Percentiles rank a stretch among this genome's conserved stretches.
Evolutionary conservation across 2,329 filamentous ascomycete genomes (phyloP).

Genomic region (Neonectria ditissima): DNA sequence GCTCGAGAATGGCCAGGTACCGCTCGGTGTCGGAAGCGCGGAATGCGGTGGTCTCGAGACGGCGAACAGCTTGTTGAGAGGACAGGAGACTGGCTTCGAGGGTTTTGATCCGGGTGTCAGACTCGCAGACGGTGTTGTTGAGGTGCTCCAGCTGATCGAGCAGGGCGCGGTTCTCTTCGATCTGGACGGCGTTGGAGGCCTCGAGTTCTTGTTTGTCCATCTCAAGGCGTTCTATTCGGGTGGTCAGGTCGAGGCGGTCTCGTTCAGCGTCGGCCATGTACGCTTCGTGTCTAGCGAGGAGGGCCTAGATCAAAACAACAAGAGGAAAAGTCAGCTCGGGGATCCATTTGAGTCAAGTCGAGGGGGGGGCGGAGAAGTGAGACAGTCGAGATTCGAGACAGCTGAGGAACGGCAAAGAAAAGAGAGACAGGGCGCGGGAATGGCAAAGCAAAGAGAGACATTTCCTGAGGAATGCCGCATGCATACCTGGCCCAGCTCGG

Average conservation of each 20-base stretch:
- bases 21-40: constrained; percentile 83
- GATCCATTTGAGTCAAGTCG: constrained; percentile 28
- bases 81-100: constrained; percentile 82
- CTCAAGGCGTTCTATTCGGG: constrained; percentile 82
- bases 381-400: constrained; percentile 19
- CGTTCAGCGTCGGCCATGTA: constrained; percentile 94
- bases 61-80: constrained; percentile 81
- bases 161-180: constrained; percentile 85
- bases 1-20: constrained; percentile 82
- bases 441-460: no score
- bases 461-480: constrained; percentile 47
- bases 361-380: constrained; percentile 9
- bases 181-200: constrained; percentile 78
- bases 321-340: constrained; percentile 73
- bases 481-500: constrained; percentile 91
- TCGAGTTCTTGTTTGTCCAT: constrained; percentile 79
- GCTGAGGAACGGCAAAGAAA: neutral
- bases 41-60: constrained; percentile 77
- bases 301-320: constrained; percentile 73
- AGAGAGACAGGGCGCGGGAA: constrained; percentile 18
- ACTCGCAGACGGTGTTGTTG: constrained; percentile 82
- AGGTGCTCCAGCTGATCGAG: constrained; percentile 86
- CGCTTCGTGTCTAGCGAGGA: constrained; percentile 91
- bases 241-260: constrained; percentile 79
- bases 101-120: constrained; percentile 81